These are phyloP conservation scores for Podospora fimiseda DNA, from an alignment of 495 filamentous ascomycete species.

Conservation along the genomic window DNA sequence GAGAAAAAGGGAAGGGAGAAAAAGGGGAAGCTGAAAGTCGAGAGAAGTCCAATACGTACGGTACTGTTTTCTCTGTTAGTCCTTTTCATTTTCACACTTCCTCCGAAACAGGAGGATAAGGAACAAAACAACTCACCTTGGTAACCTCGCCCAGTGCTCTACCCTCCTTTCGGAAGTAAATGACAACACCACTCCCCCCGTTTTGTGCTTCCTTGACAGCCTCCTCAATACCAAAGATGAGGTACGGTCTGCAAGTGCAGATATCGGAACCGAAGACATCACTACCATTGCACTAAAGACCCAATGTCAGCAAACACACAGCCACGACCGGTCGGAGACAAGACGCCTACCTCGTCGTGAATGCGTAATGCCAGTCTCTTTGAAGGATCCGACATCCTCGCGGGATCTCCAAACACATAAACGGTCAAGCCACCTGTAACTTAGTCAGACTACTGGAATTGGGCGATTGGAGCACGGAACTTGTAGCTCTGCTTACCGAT, in stretches of 20 bases:
- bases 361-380: constrained; percentile 81
- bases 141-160: constrained; percentile 95
- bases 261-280: constrained; percentile 99
- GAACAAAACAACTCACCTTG: constrained; percentile 47
- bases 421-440: constrained; percentile 78
- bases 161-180: constrained; percentile 98
- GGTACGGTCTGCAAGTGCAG: constrained; percentile 93
- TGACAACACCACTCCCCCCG: constrained; percentile 91
- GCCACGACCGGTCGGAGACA: constrained; percentile 1
- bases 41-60: constrained; percentile 30
- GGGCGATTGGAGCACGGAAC: too few species aligned
- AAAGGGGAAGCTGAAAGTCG: not conserved
- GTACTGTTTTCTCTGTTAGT: constrained; percentile 36
- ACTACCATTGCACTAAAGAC: constrained; percentile 72
- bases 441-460: constrained; percentile 26
- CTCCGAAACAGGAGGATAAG: not conserved
- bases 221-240: constrained; percentile 94
- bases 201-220: constrained; percentile 94
- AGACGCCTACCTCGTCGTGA: constrained; percentile 66
- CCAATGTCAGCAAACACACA: constrained; percentile 8
- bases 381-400: constrained; percentile 83
- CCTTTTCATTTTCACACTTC: not conserved
- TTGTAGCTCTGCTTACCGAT: constrained; percentile 55
- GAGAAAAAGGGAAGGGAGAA: not conserved
- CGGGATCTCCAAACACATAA: constrained; percentile 93